Percentiles rank a stretch among this genome's conserved stretches.
These are phyloP conservation scores for Neurospora sp. DNA, from an alignment of 2,329 filamentous ascomycete genomes.

Conservation along the genomic window DNA sequence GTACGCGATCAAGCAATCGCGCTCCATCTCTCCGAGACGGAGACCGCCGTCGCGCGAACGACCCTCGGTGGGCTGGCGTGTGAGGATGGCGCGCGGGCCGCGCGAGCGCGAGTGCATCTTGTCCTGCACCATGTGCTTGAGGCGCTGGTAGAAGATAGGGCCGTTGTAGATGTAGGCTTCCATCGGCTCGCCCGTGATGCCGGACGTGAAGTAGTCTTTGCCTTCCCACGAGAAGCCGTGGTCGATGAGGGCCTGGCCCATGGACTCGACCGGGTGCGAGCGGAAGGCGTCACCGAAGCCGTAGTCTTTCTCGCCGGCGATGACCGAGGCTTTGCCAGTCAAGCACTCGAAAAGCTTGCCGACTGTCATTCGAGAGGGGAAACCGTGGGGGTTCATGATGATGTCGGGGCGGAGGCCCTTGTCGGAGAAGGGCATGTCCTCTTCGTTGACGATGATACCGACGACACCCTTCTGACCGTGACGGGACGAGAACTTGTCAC, in stretches of 20 bases:
- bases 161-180: slow-evolving; percentile 98
- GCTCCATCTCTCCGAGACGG: slow-evolving; percentile 95
- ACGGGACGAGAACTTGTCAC: slow-evolving; percentile 97
- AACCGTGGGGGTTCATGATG: slow-evolving; percentile 99
- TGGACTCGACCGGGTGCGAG: slow-evolving; percentile 75
- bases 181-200: slow-evolving; percentile 86
- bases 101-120: slow-evolving; percentile 97
- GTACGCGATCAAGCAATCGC: slow-evolving; percentile 95
- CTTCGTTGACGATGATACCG: slow-evolving; percentile 91
- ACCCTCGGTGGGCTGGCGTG: slow-evolving; percentile 92
- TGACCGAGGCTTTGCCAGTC: slow-evolving; percentile 84
- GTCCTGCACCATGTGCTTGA: slow-evolving; percentile 99
- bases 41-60: slow-evolving; percentile 86
- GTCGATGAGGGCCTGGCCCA: slow-evolving; percentile 74
- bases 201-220: slow-evolving; percentile 92
- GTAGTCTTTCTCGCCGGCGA: slow-evolving; percentile 79
- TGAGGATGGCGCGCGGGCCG: slow-evolving; percentile 84
- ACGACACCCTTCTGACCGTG: slow-evolving; percentile 98
- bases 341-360: slow-evolving; percentile 95
- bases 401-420: slow-evolving; percentile 89
- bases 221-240: slow-evolving; percentile 94
- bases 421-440: slow-evolving; percentile 94
- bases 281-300: slow-evolving; percentile 74
- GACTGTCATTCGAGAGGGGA: slow-evolving; percentile 98
- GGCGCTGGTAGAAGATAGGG: slow-evolving; percentile 97